Percentiles rank a stretch among this genome's conserved stretches.
Evolutionary conservation across 2,329 filamentous ascomycete species (phyloP).

Genomic region (Penicillium concentricum): DNA sequence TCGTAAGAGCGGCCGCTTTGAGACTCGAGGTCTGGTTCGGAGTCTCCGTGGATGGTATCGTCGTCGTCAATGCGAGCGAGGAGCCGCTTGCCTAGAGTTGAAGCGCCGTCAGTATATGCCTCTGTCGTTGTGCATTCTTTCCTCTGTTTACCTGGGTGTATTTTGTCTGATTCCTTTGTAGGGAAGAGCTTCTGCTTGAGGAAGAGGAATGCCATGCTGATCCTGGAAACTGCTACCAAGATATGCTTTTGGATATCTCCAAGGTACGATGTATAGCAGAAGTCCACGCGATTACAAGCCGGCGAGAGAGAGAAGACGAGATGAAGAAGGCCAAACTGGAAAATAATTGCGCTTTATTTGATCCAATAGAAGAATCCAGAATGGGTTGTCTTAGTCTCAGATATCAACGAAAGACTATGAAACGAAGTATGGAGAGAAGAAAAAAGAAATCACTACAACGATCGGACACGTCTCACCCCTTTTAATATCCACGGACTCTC

Average conservation of each 20-base stretch:
- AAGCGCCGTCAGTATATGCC: conserved; percentile 1
- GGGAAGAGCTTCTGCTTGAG: conserved; percentile 40
- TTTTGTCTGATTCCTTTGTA: conserved; percentile 16
- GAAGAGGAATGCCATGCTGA: conserved; percentile 37
- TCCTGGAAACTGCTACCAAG: neutral
- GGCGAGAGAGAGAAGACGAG: neutral
- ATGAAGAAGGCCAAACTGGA: neutral
- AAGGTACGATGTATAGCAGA: neutral
- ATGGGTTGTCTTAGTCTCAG: neutral
- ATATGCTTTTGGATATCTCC: neutral
- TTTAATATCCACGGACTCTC: conserved; percentile 3
- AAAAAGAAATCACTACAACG: neutral
- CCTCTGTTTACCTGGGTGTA: conserved; percentile 9
- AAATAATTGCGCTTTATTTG: neutral
- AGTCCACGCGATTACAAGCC: neutral
- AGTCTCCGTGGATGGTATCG: conserved; percentile 22
- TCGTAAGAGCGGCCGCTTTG: conserved; percentile 32
- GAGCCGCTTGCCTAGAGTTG: conserved; percentile 32
- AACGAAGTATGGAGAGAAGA: neutral
- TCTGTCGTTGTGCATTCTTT: neutral
- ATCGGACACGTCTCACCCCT: conserved; percentile 2
- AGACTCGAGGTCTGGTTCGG: conserved; percentile 34
- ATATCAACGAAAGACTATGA: conserved; percentile 3
- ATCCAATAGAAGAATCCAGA: neutral
- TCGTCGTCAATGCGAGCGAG: conserved; percentile 27